Base-by-base conservation (phyloP, 495 filamentous ascomycete genomes). In the Pyrenula aspistea region DNA sequence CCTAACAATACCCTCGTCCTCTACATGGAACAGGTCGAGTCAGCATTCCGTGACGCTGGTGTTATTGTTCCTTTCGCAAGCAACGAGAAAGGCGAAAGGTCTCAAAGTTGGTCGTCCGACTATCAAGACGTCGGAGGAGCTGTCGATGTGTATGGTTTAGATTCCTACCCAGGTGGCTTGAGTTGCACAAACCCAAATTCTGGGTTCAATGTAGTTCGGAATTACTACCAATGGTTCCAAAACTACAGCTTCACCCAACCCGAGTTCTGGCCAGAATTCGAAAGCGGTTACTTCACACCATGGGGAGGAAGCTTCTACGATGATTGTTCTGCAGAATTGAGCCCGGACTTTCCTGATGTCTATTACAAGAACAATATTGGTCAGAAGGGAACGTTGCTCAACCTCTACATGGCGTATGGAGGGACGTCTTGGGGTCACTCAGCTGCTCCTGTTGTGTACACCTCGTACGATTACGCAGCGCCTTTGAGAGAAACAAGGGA, bases 291-390 rank as follows among this genome's bases (percentile, higher is more conserved):
- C 53, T 80, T 81, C 60, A 68, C 73, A 24, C 68, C 74, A 12
- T 83, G 79, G 78, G 77, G 77, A 31, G 77, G 74, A 1, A 67
- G 66, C 4, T 73, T 73, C 57, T 80, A 76, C 57, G 77, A 77
- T 56, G 56, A 62, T 22, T 76, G 78, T 59, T 24, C 63, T 25
- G 59, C 75, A 21, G 70, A 78, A 55, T 71, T 73, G 42, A 73
- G 71, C 19, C 77, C 76, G 3, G 71, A 71, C 54, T 81, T 78
- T 61, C 70, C 73, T 10, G 76, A 79, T 62, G 71, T 81, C 1
- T 82, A 75, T 55, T 83, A 81, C 61, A 81, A 81, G 61, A 74
- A 77, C 55, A 77, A 80, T 51, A 71, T 82, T 55, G 79, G 71
- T 10, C 74, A 74, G 47, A 59, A 74, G 22, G 63, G 76, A 0